Percentiles rank a stretch among this genome's conserved stretches.
Evolutionary conservation across 2,329 filamentous ascomycete species (phyloP).

Genomic region (Mycosphaerella sp.): DNA sequence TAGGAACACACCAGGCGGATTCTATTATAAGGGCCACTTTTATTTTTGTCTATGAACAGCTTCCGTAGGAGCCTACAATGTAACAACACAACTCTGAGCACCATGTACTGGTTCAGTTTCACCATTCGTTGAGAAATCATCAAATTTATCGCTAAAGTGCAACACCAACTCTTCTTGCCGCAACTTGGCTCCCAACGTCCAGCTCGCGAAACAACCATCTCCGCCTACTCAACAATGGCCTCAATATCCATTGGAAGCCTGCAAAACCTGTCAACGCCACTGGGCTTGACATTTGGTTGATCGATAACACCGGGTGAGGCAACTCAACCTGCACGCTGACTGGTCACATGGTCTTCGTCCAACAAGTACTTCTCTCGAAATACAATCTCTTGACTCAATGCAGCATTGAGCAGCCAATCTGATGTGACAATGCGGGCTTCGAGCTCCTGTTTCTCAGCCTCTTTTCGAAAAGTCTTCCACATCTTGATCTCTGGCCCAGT

Average conservation of each 20-base stretch:
- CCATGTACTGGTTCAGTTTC: not conserved
- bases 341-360: slow-evolving; percentile 20
- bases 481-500: slow-evolving; percentile 62
- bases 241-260: slow-evolving; percentile 15
- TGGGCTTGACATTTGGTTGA: not conserved
- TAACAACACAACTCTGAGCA: too few relatives aligned
- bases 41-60: too few relatives aligned
- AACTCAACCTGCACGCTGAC: slow-evolving; percentile 21
- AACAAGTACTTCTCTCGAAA: slow-evolving; percentile 32
- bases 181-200: slow-evolving; percentile 5
- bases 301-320: not conserved
- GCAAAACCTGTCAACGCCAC: slow-evolving; percentile 11
- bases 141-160: not conserved
- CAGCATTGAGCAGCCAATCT: slow-evolving; percentile 86
- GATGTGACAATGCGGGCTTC: slow-evolving; percentile 71
- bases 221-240: slow-evolving; percentile 12
- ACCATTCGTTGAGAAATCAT: not conserved
- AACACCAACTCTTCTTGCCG: not conserved
- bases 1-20: too few relatives aligned
- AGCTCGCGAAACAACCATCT: slow-evolving; percentile 9
- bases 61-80: too few relatives aligned
- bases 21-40: too few relatives aligned
- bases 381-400: slow-evolving; percentile 73
- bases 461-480: slow-evolving; percentile 73
- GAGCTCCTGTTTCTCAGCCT: slow-evolving; percentile 73